A percentile compares a stretch with the other conserved stretches of the same genome.
These are phyloP conservation scores for Aspergillus diversus DNA, from an alignment of 495 filamentous ascomycete genomes.

Conservation along the genomic window DNA sequence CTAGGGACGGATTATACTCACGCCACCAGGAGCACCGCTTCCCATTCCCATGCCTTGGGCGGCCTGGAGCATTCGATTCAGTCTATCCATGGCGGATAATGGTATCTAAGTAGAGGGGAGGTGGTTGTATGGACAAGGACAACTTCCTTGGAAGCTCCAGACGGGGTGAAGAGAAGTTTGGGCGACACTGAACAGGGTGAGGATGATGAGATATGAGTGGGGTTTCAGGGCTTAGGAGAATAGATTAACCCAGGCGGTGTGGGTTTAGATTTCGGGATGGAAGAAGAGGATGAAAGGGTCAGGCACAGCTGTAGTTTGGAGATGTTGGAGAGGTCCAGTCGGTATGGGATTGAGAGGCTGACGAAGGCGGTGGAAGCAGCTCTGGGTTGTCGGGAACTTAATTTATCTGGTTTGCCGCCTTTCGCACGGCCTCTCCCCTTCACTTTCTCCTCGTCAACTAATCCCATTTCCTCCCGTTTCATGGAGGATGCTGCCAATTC, in stretches of 20 bases:
- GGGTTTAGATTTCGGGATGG: not conserved
- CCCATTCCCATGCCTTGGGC: constrained; percentile 78
- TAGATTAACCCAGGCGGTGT: not conserved
- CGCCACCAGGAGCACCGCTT: constrained; percentile 72
- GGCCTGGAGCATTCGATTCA: constrained; percentile 78
- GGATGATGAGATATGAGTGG: not conserved
- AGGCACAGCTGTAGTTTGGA: not conserved
- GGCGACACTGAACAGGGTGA: not conserved
- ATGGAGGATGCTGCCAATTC: constrained; percentile 22
- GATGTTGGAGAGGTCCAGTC: too few relatives aligned
- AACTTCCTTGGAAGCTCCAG: constrained; percentile 49
- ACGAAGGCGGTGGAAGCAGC: constrained; percentile 33
- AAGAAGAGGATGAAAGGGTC: constrained; percentile 12
- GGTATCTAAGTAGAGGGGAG: constrained; percentile 24
- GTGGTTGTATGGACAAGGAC: constrained; percentile 29
- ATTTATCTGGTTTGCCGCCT: constrained; percentile 20
- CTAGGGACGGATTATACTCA: constrained; percentile 50
- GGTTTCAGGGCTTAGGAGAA: not conserved
- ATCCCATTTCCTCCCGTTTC: constrained; percentile 18
- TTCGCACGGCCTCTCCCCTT: constrained; percentile 27
- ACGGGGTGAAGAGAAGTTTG: constrained; percentile 9
- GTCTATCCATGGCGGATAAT: constrained; percentile 72
- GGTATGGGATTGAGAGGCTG: constrained; percentile 21
- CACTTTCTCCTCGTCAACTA: constrained; percentile 21
- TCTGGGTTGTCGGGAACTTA: constrained; percentile 10